These are phyloP conservation scores for Daldinia decipiens DNA, from an alignment of 495 filamentous ascomycete genomes.

Conservation along the genomic window DNA sequence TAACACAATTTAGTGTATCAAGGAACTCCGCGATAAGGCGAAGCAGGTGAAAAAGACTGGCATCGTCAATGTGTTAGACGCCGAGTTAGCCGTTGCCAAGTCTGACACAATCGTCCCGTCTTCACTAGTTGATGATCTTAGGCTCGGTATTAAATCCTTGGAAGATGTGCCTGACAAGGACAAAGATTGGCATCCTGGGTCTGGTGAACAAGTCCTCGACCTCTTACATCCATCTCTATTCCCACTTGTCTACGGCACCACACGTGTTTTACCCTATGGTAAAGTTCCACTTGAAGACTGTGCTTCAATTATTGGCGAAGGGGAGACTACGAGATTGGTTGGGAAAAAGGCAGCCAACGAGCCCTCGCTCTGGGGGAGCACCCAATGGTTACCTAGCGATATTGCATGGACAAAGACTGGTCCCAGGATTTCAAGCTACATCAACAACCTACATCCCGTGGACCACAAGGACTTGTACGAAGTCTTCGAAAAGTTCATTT, in stretches of 20 bases:
- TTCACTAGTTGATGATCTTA: conserved; percentile 36
- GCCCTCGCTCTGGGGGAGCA: conserved; percentile 1
- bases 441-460: conserved; percentile 70
- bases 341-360: background rate
- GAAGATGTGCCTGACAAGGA: conserved; percentile 56
- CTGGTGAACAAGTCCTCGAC: conserved; percentile 65
- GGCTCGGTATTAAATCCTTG: conserved; percentile 39
- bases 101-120: conserved; percentile 43
- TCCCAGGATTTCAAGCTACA: conserved; percentile 72
- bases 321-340: conserved; percentile 38
- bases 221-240: conserved; percentile 71
- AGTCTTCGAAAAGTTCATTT: conserved; percentile 61
- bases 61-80: conserved; percentile 45
- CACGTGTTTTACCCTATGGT: conserved; percentile 55
- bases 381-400: conserved; percentile 69
- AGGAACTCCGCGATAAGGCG: conserved; percentile 62
- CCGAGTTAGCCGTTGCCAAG: conserved; percentile 45
- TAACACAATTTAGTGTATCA: conserved; percentile 50
- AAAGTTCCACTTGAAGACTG: conserved; percentile 57
- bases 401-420: conserved; percentile 59
- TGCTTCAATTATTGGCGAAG: conserved; percentile 52
- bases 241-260: conserved; percentile 66
- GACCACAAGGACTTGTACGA: conserved; percentile 60
- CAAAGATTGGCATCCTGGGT: conserved; percentile 70
- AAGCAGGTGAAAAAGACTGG: conserved; percentile 46